Evolutionary conservation across 352 stramenopile genomes (phyloP).

Genomic region (Pythium inflatum): DNA sequence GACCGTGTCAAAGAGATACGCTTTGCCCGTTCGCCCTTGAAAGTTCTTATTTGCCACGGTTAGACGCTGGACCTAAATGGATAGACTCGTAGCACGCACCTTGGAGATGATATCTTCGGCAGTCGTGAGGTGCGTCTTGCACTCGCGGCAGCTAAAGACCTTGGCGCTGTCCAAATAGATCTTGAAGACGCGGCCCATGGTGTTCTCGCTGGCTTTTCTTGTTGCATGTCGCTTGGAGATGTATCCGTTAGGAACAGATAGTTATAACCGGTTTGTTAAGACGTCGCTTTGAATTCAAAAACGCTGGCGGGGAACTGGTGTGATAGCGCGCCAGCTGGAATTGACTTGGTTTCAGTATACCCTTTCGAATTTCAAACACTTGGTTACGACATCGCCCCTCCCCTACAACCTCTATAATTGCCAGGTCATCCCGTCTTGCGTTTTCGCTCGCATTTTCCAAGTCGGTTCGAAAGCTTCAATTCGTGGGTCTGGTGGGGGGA

Average conservation of each 20-base stretch:
- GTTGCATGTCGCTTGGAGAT: conserved; percentile 32
- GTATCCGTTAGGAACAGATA: conserved; percentile 1
- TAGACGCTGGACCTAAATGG: too few relatives aligned
- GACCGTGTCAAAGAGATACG: conserved; percentile 93
- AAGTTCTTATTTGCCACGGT: too few relatives aligned
- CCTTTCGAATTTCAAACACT: conserved; percentile 44
- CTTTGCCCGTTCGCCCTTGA: conserved; percentile 83
- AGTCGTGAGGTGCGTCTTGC: conserved; percentile 89
- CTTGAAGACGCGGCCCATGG: conserved; percentile 86
- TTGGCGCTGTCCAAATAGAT: conserved; percentile 90
- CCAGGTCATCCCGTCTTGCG: conserved; percentile 37
- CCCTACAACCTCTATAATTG: background rate
- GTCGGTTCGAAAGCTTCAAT: conserved; percentile 21
- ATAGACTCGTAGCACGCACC: conserved; percentile 52
- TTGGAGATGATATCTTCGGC: conserved; percentile 96
- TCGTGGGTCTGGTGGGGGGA: conserved; percentile 10
- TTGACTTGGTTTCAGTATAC: conserved; percentile 45
- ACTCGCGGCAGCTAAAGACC: conserved; percentile 92
- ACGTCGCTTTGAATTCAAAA: conserved; percentile 24
- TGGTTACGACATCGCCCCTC: conserved; percentile 32
- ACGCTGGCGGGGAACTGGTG: conserved; percentile 1
- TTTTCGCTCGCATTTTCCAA: conserved; percentile 36
- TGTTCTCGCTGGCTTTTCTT: background rate
- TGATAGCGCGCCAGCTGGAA: conserved; percentile 9
- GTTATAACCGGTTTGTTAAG: background rate